Conservation (phyloP, 495 filamentous ascomycete species). For the Hapsidospora chrysogenum region DNA sequence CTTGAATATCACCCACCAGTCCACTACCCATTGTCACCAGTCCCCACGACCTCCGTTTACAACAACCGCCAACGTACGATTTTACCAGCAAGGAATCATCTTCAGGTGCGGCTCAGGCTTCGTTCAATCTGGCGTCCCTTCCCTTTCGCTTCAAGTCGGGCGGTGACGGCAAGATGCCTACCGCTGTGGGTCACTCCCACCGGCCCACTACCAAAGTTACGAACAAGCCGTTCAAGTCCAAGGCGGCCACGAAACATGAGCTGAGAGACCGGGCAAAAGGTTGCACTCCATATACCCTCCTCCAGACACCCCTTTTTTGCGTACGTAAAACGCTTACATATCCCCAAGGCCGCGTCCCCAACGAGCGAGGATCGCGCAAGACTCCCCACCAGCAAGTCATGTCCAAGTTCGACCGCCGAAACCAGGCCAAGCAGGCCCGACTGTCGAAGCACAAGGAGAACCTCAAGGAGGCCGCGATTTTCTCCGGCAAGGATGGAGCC, state of each 20-base stretch:
- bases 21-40: no score
- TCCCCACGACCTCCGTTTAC: not conserved
- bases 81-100: not conserved
- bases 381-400: slow-evolving; percentile 91
- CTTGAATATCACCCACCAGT: not conserved
- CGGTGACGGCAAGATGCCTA: slow-evolving; percentile 46
- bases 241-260: slow-evolving; percentile 73
- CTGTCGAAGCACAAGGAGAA: slow-evolving; percentile 66
- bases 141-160: slow-evolving; percentile 81
- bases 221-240: slow-evolving; percentile 83
- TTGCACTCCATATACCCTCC: slow-evolving; percentile 14
- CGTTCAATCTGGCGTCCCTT: slow-evolving; percentile 44
- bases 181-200: slow-evolving; percentile 49
- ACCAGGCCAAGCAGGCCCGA: slow-evolving; percentile 80
- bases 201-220: slow-evolving; percentile 71
- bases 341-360: slow-evolving; percentile 20
- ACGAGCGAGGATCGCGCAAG: slow-evolving; percentile 49
- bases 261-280: slow-evolving; percentile 73
- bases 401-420: slow-evolving; percentile 88
- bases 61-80: not conserved
- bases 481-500: slow-evolving; percentile 68
- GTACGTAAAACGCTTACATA: slow-evolving; percentile 5
- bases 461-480: slow-evolving; percentile 56
- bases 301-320: slow-evolving; percentile 1
- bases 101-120: not conserved